These are phyloP conservation scores for Paramecium caudatum DNA, from an alignment of 73 alveolate genomes.

Conservation along the genomic window DNA sequence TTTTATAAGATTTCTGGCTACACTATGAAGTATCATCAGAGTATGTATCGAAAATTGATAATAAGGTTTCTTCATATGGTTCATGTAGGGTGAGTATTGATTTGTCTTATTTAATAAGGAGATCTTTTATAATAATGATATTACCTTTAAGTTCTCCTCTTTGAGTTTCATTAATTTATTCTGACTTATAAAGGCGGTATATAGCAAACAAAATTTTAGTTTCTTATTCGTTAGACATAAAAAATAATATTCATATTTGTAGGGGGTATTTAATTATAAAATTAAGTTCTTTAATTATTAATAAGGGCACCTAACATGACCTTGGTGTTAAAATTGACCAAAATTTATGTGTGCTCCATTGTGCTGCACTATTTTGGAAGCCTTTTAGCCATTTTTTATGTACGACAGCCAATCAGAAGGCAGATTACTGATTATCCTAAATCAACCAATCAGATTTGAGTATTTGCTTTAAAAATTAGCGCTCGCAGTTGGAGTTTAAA, in stretches of 20 bases:
- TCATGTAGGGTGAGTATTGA: background rate
- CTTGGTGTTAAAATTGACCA: background rate
- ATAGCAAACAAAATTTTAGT: constrained; percentile 54
- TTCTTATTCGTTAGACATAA: constrained; percentile 61
- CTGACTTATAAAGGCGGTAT: constrained; percentile 36
- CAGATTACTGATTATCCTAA: constrained; percentile 35
- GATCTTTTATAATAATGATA: background rate
- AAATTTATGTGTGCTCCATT: constrained; percentile 38
- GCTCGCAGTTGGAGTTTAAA: background rate
- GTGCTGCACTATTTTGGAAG: constrained; percentile 60
- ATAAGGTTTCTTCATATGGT: constrained; percentile 25
- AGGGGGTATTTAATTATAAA: constrained; percentile 54
- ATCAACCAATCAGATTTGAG: constrained; percentile 63
- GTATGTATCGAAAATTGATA: background rate
- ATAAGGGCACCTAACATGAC: background rate
- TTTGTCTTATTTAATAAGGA: background rate
- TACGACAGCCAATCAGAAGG: constrained; percentile 24
- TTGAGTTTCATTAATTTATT: constrained; percentile 26
- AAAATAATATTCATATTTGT: constrained; percentile 28
- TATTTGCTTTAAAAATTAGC: constrained; percentile 32
- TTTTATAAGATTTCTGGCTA: constrained; percentile 44
- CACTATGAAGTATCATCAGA: constrained; percentile 24
- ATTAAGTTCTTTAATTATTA: constrained; percentile 38
- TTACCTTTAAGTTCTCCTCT: constrained; percentile 61
- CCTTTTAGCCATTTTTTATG: constrained; percentile 25